A percentile compares a stretch with the other conserved stretches of the same genome.
phyloP scores from a whole-genome alignment of 2,329 filamentous ascomycete genomes.

The Penicillium janthinellum region DNA sequence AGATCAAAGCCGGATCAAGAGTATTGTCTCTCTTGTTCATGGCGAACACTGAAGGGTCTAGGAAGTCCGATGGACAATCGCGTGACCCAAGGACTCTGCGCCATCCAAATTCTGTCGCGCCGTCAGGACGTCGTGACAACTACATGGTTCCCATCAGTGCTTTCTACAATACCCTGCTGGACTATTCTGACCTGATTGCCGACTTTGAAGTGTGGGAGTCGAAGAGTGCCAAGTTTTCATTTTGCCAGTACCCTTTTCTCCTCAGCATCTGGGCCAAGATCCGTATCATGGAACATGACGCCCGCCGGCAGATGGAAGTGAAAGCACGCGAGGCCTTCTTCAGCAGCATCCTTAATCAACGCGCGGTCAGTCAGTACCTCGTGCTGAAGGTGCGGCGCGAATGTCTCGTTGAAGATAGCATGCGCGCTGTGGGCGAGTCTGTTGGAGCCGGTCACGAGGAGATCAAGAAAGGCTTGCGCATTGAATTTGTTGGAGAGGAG shows the following conservation, averaged over 20 bases:
- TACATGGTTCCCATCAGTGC: constrained; percentile 77
- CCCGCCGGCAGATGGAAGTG: constrained; percentile 82
- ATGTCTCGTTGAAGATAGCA: constrained; percentile 84
- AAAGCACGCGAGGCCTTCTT: constrained; percentile 90
- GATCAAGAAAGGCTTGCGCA: constrained; percentile 84
- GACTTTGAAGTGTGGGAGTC: constrained; percentile 90
- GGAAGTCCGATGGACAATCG: constrained; percentile 39
- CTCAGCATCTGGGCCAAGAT: constrained; percentile 92
- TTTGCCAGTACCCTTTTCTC: constrained; percentile 91
- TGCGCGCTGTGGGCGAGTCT: constrained; percentile 81
- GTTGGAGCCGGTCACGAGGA: constrained; percentile 80
- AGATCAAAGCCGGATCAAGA: constrained; percentile 76
- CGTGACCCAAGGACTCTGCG: constrained; percentile 34
- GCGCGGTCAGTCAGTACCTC: constrained; percentile 74
- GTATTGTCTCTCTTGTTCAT: constrained; percentile 80
- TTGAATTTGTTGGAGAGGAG: constrained; percentile 85
- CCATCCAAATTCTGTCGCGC: constrained; percentile 43
- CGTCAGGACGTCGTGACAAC: constrained; percentile 54
- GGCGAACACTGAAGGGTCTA: constrained; percentile 62
- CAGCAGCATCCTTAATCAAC: constrained; percentile 77
- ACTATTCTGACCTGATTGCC: constrained; percentile 79
- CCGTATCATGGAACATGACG: constrained; percentile 84
- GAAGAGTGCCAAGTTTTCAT: constrained; percentile 72
- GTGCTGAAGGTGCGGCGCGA: constrained; percentile 77
- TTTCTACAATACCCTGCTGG: constrained; percentile 85